phyloP scores from a whole-genome alignment of 305 asterid genomes.

The Fraxinus greggii region DNA sequence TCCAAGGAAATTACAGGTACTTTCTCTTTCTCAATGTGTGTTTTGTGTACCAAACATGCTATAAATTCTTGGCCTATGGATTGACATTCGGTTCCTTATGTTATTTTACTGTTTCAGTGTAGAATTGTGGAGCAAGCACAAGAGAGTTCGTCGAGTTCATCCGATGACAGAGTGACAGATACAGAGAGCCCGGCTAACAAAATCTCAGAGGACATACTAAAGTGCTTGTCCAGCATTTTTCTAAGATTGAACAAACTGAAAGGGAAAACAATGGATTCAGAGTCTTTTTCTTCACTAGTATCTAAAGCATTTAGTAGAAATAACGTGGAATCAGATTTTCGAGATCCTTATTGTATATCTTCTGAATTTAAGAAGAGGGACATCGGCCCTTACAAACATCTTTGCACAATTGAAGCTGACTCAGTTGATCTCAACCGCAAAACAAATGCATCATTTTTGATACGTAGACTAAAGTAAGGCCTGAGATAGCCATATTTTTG shows the following conservation, averaged over 20 bases:
- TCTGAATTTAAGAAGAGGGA: slow-evolving; percentile 28
- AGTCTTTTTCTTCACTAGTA: slow-evolving; percentile 42
- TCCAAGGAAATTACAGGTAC: slow-evolving; percentile 50
- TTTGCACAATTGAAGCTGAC: slow-evolving; percentile 31
- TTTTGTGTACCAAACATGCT: neutral
- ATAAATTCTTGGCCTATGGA: neutral
- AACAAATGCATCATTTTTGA: slow-evolving; percentile 39
- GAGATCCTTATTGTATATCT: slow-evolving; percentile 37
- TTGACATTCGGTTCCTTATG: slow-evolving; percentile 14
- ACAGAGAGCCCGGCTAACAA: slow-evolving; percentile 49
- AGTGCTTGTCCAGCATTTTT: slow-evolving; percentile 60
- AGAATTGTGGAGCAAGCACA: slow-evolving; percentile 56
- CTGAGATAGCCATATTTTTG: neutral
- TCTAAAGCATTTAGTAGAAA: slow-evolving; percentile 28
- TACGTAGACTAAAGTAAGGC: slow-evolving; percentile 39
- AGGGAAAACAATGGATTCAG: slow-evolving; percentile 59
- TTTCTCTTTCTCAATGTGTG: neutral
- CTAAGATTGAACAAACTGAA: slow-evolving; percentile 58
- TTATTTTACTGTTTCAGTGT: slow-evolving; percentile 42
- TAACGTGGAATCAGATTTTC: slow-evolving; percentile 34
- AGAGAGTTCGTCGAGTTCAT: slow-evolving; percentile 51
- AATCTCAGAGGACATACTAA: slow-evolving; percentile 63
- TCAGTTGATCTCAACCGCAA: slow-evolving; percentile 37
- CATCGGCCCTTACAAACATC: slow-evolving; percentile 38
- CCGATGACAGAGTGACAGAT: slow-evolving; percentile 44